These are phyloP conservation scores for Phytophthora hybrid DNA, from an alignment of 352 stramenopile species.

Conservation along the genomic window DNA sequence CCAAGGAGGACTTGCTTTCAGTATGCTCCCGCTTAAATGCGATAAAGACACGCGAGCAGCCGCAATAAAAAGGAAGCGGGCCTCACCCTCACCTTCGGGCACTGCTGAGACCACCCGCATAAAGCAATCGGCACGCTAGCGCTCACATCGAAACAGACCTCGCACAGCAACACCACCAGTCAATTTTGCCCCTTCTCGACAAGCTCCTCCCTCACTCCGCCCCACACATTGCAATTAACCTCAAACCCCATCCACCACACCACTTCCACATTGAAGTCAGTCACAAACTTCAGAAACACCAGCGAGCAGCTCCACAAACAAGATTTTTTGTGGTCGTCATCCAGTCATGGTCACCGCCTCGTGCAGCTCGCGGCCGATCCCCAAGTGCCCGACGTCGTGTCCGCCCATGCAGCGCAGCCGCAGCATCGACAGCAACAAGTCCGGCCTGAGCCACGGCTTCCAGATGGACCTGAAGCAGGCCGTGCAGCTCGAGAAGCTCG, in stretches of 20 bases:
- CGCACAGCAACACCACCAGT: background rate
- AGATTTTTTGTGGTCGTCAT: background rate
- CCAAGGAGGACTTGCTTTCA: conserved; percentile 11
- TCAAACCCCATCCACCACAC: background rate
- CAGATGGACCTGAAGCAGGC: conserved; percentile 45
- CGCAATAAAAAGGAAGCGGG: conserved; percentile 33
- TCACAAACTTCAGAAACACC: conserved; percentile 1
- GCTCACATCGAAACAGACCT: conserved; percentile 19
- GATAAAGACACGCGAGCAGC: conserved; percentile 27
- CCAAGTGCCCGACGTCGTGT: background rate
- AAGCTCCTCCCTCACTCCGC: background rate
- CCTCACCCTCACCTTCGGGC: conserved; percentile 3
- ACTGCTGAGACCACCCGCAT: conserved; percentile 10
- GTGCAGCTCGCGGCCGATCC: conserved; percentile 9
- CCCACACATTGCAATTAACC: background rate
- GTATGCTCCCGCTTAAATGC: conserved; percentile 1
- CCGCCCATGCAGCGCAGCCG: conserved; percentile 30
- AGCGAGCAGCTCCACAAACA: conserved; percentile 4
- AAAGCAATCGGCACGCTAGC: conserved; percentile 25
- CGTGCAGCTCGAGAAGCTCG: conserved; percentile 44
- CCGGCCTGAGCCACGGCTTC: conserved; percentile 35
- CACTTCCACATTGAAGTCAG: conserved; percentile 23
- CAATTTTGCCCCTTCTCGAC: background rate
- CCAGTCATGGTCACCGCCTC: conserved; percentile 23
- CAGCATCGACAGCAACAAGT: conserved; percentile 24